Base-by-base conservation (phyloP, 805 yeast species). In the Allodekkera sacchari region DNA sequence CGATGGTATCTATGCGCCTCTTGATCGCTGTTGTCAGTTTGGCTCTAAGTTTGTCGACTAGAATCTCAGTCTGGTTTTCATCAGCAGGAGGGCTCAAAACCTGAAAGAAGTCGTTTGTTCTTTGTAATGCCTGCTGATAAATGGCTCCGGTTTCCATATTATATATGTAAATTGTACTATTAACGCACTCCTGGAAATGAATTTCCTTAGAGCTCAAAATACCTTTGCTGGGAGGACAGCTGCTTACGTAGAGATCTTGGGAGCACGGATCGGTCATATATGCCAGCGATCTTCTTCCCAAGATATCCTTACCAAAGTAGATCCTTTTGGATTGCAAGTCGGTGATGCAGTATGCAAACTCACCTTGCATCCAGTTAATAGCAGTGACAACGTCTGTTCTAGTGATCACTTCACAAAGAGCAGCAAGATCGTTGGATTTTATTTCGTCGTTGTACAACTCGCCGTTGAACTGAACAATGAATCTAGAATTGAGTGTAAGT, bases 381-480 rank as follows among this genome's bases (percentile, higher is more conserved):
- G 73, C 57, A 2, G 54, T 39, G 1, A 59, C 29, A 3, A 79
- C 53, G 15, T 73, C 66, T 1, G 39, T 36, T n/a, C n/a, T n/a
- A n/a, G n/a, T n/a, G n/a, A n/a, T n/a, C n/a, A n/a, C n/a, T n/a
- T n/a, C n/a, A n/a, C n/a, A n/a, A n/a, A n/a, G n/a, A n/a, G n/a
- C n/a, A n/a, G n/a, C n/a, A n/a, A n/a, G n/a, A 2, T 52, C 30
- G 18, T 31, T 11, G 31, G 33, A 33, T 6, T 42, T 30, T 20
- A 80, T 67, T 22, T 68, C 79, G 1, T 52, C 42, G 40, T 78
- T 78, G 53, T 92, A 92, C 8, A 92, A 55, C 46, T 92, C 96
- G 0, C 98, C 99, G 52, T 94, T 92, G 57, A 81, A 89, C 48
- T 85, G 95, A 7, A 94, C 48, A 0, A 68, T 46, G 30, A 48